Percentiles rank a stretch among this genome's conserved stretches.
These are phyloP conservation scores for Annona squamosa DNA, from an alignment of 164 flowering plant species.

Conservation along the genomic window DNA sequence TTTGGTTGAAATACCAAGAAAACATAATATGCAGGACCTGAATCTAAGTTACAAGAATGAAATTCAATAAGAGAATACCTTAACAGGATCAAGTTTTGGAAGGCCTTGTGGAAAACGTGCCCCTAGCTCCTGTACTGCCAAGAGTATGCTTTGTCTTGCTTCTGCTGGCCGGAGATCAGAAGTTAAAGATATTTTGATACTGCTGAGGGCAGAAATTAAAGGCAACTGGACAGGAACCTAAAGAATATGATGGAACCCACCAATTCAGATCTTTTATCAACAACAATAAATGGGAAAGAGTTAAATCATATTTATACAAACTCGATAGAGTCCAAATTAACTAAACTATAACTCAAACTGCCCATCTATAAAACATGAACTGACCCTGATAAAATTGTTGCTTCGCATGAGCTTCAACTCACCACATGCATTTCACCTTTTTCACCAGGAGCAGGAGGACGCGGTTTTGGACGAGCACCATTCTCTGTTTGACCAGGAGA, in stretches of 20 bases:
- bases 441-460: slow-evolving; percentile 88
- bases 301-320: background rate
- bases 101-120: slow-evolving; percentile 80
- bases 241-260: background rate
- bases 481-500: slow-evolving; percentile 69
- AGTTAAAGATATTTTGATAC: slow-evolving; percentile 67
- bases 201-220: slow-evolving; percentile 77
- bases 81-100: slow-evolving; percentile 92
- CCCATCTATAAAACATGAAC: slow-evolving; percentile 19
- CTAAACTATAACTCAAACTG: slow-evolving; percentile 2
- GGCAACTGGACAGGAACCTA: slow-evolving; percentile 95
- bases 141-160: slow-evolving; percentile 75
- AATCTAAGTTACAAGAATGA: too few species aligned
- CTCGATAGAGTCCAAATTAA: background rate
- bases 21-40: too few species aligned
- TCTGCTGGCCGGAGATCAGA: slow-evolving; percentile 87
- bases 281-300: background rate
- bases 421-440: slow-evolving; percentile 99
- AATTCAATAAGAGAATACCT: slow-evolving; percentile 33
- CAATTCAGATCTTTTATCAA: background rate
- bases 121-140: slow-evolving; percentile 74
- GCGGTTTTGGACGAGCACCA: slow-evolving; percentile 85
- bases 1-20: too few species aligned
- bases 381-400: slow-evolving; percentile 26
- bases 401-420: slow-evolving; percentile 36